Evolutionary conservation across 306 rosid species (phyloP), one percentile per base, ranked within the genome.

Genomic region (Trifolium repens): DNA sequence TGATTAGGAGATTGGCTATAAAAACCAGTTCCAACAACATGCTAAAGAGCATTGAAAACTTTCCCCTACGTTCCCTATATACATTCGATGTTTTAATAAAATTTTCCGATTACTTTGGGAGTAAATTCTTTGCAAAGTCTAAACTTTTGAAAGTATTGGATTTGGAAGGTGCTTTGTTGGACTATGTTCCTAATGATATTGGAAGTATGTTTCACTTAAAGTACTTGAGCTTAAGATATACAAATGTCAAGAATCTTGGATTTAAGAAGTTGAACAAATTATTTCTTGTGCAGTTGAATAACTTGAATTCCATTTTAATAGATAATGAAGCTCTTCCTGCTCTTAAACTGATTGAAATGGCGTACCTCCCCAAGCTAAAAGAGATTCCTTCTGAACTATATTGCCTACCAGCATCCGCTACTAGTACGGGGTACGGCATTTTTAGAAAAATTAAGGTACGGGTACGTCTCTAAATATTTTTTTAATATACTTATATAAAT

Each of bases 121-220:
- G 32, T 19, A 47, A 19, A 4, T 2, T 74, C 58, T 19, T 22
- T 54, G n/a, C 13, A 37, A 27, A 76, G 17, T 66, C 50, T 4
- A 66, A 8, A 46, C 73, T 39, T 40, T 37, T 76, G 9, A 76
- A 42, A 68, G 73, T 76, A 27, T 8, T 76, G 53, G 80, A 76
- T 16, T 76, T 76, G 7, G 73, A 76, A 66, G 73, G 37, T 26
- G 15, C 9, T 4, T 2, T 3, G 7, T 9, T 72, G 43, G 9
- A 42, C 46, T 42, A 15, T 42, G 32, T 72, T 42, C 68, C 77
- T 42, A 1, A 5, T 37, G 37, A 66, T 24, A 37, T 57, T 42
- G 59, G 59, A 24, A 52, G 24, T 39, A 43, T 66, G 15, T 42
- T 24, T 13, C 73, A 75, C 57, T 75, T 75, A n/a, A 65, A 15